phyloP scores from a whole-genome alignment of 2,329 filamentous ascomycete genomes.

The Trichoderma pleuroti region DNA sequence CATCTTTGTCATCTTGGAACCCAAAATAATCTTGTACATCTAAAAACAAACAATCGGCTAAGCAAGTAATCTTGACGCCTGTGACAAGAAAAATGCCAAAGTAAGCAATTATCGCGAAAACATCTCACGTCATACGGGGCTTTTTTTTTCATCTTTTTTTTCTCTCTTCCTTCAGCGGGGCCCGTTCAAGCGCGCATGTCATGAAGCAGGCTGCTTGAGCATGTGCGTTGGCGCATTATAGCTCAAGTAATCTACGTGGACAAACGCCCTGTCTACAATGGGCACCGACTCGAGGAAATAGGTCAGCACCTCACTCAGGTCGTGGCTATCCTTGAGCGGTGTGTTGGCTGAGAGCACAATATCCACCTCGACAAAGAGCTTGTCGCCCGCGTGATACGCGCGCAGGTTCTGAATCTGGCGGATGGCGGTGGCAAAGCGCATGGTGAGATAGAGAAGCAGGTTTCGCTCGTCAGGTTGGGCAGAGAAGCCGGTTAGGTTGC shows the following conservation, averaged over 20 bases:
- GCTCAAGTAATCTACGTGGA: conserved; percentile 62
- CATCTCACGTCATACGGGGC: not conserved
- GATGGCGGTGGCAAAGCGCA: conserved; percentile 88
- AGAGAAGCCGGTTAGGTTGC: conserved; percentile 74
- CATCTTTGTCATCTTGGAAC: not conserved
- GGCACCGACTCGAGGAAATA: conserved; percentile 84
- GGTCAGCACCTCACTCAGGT: conserved; percentile 71
- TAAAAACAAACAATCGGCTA: not conserved
- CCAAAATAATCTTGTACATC: not conserved
- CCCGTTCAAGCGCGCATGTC: not conserved
- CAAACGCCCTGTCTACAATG: conserved; percentile 69
- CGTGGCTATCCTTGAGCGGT: conserved; percentile 74
- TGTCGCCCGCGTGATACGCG: conserved; percentile 82
- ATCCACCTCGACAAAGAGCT: conserved; percentile 77
- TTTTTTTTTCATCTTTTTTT: not conserved
- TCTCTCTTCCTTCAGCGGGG: not conserved
- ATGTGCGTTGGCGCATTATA: conserved; percentile 62
- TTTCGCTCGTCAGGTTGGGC: conserved; percentile 79
- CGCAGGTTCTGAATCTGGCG: conserved; percentile 80
- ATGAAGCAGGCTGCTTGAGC: conserved; percentile 33
- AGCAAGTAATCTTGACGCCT: not conserved
- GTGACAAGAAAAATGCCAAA: not conserved
- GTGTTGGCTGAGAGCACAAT: conserved; percentile 77
- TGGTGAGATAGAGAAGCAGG: conserved; percentile 82
- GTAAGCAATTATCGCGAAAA: not conserved